Conservation (phyloP, 1,284 basidiomycete genomes). For the Kwoniella shivajii region DNA sequence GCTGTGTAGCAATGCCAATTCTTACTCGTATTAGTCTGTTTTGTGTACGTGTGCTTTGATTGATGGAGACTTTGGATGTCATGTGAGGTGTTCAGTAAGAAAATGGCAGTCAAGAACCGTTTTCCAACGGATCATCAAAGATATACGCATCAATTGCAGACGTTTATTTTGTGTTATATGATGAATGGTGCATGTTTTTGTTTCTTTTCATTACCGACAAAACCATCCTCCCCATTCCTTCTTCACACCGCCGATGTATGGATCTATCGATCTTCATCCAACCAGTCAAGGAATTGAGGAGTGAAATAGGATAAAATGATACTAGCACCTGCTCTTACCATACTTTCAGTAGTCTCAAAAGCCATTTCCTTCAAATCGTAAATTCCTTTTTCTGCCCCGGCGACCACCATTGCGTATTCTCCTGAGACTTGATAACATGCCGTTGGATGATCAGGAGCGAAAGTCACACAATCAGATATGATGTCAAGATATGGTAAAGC, state of each 20-base stretch:
- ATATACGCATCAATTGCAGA: no score
- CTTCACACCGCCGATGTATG: neutral
- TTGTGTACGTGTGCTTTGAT: no score
- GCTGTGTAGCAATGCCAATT: no score
- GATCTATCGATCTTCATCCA: constrained; percentile 57
- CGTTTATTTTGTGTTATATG: neutral
- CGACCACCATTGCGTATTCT: constrained; percentile 95
- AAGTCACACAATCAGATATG: constrained; percentile 79
- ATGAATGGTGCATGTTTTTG: neutral
- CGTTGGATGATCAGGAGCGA: constrained; percentile 82
- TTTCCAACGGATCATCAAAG: no score
- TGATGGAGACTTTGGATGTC: no score
- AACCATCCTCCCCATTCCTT: neutral
- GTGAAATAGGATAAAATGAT: constrained; percentile 94
- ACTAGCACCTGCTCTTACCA: constrained; percentile 87
- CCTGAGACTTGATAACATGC: constrained; percentile 97
- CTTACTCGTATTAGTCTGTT: no score
- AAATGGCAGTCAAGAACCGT: no score
- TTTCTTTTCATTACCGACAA: no score
- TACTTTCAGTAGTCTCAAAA: constrained; percentile 85
- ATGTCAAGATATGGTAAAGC: constrained; percentile 95
- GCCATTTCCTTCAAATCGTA: constrained; percentile 92
- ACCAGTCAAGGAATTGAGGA: constrained; percentile 90
- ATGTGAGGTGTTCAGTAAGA: no score
- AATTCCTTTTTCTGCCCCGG: constrained; percentile 88